Evolutionary conservation across 2,329 filamentous ascomycete genomes (phyloP).

Genomic region (Akanthomyces dipterigenus): DNA sequence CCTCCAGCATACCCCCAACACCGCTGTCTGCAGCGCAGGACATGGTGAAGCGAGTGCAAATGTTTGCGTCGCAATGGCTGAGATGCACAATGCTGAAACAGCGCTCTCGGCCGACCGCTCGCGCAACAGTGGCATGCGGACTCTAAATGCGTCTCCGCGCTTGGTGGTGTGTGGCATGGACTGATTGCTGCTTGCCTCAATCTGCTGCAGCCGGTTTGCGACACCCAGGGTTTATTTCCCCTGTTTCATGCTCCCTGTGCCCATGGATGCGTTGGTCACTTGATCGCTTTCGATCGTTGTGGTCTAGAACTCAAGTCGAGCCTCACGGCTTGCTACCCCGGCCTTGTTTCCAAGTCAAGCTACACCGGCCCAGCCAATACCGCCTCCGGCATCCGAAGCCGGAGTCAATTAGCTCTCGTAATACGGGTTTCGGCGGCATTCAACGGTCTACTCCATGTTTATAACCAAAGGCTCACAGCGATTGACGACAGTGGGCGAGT

Average conservation of each 20-base stretch:
- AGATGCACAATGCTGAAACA: neutral
- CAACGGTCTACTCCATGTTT: slow-evolving; percentile 9
- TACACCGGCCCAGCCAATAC: neutral
- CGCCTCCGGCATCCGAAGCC: slow-evolving; percentile 7
- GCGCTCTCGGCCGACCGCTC: neutral
- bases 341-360: neutral
- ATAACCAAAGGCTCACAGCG: neutral
- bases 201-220: neutral
- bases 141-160: neutral
- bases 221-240: neutral
- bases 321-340: neutral
- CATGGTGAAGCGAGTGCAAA: too few species aligned
- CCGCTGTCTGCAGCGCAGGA: neutral
- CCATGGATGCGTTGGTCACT: neutral
- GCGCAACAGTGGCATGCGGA: neutral
- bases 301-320: neutral
- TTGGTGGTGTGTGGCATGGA: neutral
- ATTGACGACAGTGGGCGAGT: neutral
- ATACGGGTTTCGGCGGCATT: slow-evolving; percentile 12
- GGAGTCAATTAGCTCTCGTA: slow-evolving; percentile 1
- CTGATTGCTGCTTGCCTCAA: neutral
- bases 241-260: neutral
- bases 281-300: neutral
- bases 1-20: neutral
- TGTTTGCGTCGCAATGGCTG: too few species aligned